Evolutionary conservation across 1,284 basidiomycete species (phyloP).

Genomic region (Apiotrichum akiyoshidainum): DNA sequence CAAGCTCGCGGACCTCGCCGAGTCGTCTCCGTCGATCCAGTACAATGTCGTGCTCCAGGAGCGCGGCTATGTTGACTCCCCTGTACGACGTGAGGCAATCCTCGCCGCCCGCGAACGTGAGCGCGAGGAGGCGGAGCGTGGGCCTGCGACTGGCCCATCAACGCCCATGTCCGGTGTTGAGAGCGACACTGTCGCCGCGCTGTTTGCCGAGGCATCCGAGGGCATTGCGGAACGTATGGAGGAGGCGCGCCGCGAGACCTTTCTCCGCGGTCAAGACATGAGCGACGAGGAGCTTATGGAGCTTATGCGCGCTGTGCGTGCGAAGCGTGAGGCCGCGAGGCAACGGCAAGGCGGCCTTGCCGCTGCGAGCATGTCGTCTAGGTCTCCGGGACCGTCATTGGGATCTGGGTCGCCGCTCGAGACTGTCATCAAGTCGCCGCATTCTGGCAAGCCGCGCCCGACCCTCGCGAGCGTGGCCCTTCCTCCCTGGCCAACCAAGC

Average conservation of each 20-base stretch:
- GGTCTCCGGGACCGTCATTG: background rate
- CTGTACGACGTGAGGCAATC: constrained; percentile 7
- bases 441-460: constrained; percentile 18
- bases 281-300: too few relatives aligned
- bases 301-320: background rate
- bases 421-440: constrained; percentile 18
- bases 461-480: constrained; percentile 21
- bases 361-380: too few relatives aligned
- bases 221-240: too few relatives aligned
- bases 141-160: background rate
- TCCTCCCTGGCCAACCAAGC: constrained; percentile 20
- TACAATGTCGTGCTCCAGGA: constrained; percentile 31
- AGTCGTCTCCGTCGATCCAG: constrained; percentile 23
- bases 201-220: too few relatives aligned
- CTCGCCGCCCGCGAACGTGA: background rate
- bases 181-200: too few relatives aligned
- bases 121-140: background rate
- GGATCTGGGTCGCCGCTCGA: background rate
- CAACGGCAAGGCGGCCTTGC: background rate
- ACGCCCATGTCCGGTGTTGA: background rate
- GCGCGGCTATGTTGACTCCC: constrained; percentile 31
- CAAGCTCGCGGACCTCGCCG: background rate
- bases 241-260: too few relatives aligned
- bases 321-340: background rate
- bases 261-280: too few relatives aligned